Percentiles rank a stretch among this genome's conserved stretches.
Evolutionary conservation across 768 basidiomycete species (phyloP).

Genomic region (Leccinum subgranulosum): DNA sequence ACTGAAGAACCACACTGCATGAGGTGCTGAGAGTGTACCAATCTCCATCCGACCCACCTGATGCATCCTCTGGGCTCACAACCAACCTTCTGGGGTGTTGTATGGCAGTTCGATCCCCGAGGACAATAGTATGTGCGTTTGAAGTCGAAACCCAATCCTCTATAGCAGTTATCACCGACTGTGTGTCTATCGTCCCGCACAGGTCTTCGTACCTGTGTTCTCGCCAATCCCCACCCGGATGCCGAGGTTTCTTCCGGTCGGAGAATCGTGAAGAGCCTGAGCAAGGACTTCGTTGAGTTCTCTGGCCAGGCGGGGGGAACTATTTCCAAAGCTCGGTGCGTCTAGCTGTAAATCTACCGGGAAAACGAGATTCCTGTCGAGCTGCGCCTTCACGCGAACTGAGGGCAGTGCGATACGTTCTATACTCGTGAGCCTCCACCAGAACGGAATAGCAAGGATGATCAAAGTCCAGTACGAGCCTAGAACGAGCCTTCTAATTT

Average conservation of each 20-base stretch:
- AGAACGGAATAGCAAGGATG: conserved; percentile 77
- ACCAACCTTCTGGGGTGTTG: conserved; percentile 17
- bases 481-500: conserved; percentile 58
- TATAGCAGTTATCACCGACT: conserved; percentile 11
- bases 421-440: conserved; percentile 94
- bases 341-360: conserved; percentile 44
- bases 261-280: conserved; percentile 12
- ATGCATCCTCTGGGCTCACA: conserved; percentile 24
- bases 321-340: conserved; percentile 14
- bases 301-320: conserved; percentile 22
- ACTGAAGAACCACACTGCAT: conserved; percentile 25
- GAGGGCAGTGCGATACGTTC: conserved; percentile 74
- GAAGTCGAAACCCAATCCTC: conserved; percentile 8
- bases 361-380: conserved; percentile 42
- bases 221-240: conserved; percentile 30
- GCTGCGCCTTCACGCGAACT: conserved; percentile 51
- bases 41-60: conserved; percentile 22
- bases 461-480: conserved; percentile 77
- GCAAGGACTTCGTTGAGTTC: conserved; percentile 24
- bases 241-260: conserved; percentile 44
- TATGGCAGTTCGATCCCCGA: conserved; percentile 25
- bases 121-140: conserved; percentile 20
- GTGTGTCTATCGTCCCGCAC: neutral
- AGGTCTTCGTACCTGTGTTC: conserved; percentile 34
- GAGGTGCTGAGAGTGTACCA: conserved; percentile 3